phyloP scores from a whole-genome alignment of 352 stramenopile genomes.

The Hyaloperonospora arabidopsidis region DNA sequence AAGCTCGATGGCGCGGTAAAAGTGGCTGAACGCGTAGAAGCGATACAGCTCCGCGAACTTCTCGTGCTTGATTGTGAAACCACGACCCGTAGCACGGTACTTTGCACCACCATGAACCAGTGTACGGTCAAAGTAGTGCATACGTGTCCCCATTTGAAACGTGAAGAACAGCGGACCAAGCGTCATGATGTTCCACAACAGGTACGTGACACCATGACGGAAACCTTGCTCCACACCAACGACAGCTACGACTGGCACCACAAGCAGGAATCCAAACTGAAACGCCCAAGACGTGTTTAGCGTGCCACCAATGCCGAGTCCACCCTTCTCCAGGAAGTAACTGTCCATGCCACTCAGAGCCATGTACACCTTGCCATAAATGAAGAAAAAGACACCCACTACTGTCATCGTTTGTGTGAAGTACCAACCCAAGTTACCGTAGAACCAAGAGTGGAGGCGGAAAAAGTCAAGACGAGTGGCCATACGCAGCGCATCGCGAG shows the following conservation, averaged over 20 bases:
- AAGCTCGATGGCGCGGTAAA: conserved; percentile 97
- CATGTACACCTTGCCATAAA: conserved; percentile 96
- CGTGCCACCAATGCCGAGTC: conserved; percentile 91
- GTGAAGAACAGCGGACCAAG: conserved; percentile 98
- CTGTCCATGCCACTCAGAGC: conserved; percentile 91
- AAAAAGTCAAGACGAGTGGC: conserved; percentile 95
- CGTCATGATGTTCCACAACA: conserved; percentile 94
- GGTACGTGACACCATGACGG: conserved; percentile 86
- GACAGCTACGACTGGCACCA: conserved; percentile 94
- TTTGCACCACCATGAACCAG: conserved; percentile 96
- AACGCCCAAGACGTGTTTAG: conserved; percentile 94
- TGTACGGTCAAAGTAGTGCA: conserved; percentile 98
- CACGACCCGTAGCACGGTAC: conserved; percentile 96
- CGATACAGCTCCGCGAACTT: conserved; percentile 95
- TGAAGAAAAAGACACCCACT: conserved; percentile 96
- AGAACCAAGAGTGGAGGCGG: conserved; percentile 96
- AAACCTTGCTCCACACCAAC: conserved; percentile 97
- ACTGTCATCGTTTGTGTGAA: conserved; percentile 97
- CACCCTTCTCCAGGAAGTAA: conserved; percentile 87
- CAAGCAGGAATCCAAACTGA: conserved; percentile 94
- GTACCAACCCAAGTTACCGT: conserved; percentile 98
- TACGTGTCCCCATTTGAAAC: conserved; percentile 99
- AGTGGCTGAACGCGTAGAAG: conserved; percentile 97
- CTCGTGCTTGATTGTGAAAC: conserved; percentile 98
- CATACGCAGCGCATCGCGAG: conserved; percentile 93